Base-by-base conservation (phyloP, 176 grass and related monocot species). In the Leersia perrieri region DNA sequence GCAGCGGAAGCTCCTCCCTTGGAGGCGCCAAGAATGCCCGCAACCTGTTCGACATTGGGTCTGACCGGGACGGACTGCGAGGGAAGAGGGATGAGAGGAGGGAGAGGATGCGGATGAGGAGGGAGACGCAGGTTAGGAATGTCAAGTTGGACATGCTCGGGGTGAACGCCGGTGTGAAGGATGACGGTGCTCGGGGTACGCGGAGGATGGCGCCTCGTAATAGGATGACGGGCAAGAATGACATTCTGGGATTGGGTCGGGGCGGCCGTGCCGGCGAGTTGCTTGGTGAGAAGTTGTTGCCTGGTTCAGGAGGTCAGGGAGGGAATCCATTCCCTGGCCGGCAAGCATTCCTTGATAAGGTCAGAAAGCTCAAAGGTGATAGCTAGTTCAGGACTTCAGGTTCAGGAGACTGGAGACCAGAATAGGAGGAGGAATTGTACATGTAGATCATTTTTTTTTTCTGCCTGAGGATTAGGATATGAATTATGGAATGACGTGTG, bases 261-360 rank as follows among this genome's bases (percentile, higher is more conserved):
- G 39, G 63, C 22, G 42, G 1, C 20, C 28, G 57, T 16, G 74
- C 44, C 13, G 66, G 42, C 5, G 72, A 82, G 20, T 35, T 49
- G 71, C 29, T 66, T 0, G 16, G 38, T 3, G 80, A 38, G 39
- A 76, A 23, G 45, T 34, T 68, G 39, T 12, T 22, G 8, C 18
- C 51, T 38, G 14, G 29, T 10, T 82, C 72, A 13, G 60, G 38
- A 5, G 14, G 60, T 2, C 39, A 80, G 70, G 60, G 47, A 22
- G 33, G 40, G 20, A 91, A 11, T 26, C 86, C 86, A 5, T 91
- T 88, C 55, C 90, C 82, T 47, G 82, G 86, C 32, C 73, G 82
- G 23, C 82, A 81, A 58, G 38, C 86, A 5, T 84, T 92, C 44
- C 74, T 92, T 3, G 73, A 92, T 67, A 92, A 82, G 62, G 79